Percentiles rank a stretch among this genome's conserved stretches.
Conservation (phyloP, 352 stramenopile species). For the Phytopythium montanum region DNA sequence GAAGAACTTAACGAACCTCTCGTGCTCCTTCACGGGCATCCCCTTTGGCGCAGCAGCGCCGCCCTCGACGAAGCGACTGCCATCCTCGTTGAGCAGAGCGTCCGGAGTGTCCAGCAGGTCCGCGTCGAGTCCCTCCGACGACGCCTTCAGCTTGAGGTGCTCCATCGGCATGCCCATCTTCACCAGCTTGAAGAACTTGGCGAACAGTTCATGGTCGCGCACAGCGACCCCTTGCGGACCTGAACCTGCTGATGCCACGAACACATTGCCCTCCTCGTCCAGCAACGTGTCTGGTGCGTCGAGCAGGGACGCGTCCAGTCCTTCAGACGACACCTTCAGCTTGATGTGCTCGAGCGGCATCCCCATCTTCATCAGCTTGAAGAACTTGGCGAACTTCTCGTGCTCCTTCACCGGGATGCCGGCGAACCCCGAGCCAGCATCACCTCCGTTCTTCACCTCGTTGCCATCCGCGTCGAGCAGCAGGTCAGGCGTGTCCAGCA, state of each 20-base stretch:
- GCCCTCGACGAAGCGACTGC: slow-evolving; percentile 30
- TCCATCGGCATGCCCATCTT: slow-evolving; percentile 86
- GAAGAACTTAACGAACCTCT: slow-evolving; percentile 74
- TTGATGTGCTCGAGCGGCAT: slow-evolving; percentile 90
- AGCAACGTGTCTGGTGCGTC: slow-evolving; percentile 66
- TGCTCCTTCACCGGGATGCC: slow-evolving; percentile 82
- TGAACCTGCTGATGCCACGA: slow-evolving; percentile 16
- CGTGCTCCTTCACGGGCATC: slow-evolving; percentile 58
- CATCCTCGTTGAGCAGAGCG: slow-evolving; percentile 44
- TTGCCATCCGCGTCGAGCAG: slow-evolving; percentile 65
- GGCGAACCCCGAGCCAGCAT: slow-evolving; percentile 14
- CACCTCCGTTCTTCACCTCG: slow-evolving; percentile 28
- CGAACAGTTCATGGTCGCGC: slow-evolving; percentile 47
- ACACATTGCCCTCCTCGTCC: slow-evolving; percentile 43
- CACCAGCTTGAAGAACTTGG: slow-evolving; percentile 95
- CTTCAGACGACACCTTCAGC: slow-evolving; percentile 75
- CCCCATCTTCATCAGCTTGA: slow-evolving; percentile 92
- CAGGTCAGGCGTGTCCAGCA: slow-evolving; percentile 78
- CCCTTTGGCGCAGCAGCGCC: slow-evolving; percentile 12
- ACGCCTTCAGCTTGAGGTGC: slow-evolving; percentile 88
- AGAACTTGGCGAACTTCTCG: slow-evolving; percentile 91
- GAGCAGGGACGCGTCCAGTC: slow-evolving; percentile 88
- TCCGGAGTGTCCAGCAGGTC: slow-evolving; percentile 55
- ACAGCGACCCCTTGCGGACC: slow-evolving; percentile 30
- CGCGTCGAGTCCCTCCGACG: slow-evolving; percentile 52